Evolutionary conservation across 78 protist species (phyloP).

Genomic region (Dictyostelium capitatum): DNA sequence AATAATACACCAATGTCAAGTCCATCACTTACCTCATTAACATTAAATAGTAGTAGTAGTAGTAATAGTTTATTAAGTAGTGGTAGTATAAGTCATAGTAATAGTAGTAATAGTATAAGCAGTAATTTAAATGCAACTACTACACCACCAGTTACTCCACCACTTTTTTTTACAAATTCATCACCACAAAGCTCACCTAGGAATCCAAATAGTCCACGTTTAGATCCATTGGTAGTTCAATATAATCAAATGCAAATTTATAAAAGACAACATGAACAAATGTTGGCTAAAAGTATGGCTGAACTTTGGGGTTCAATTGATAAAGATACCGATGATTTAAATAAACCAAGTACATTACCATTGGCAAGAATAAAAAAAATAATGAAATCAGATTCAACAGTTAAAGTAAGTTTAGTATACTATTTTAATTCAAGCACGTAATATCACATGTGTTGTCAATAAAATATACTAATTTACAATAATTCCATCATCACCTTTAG

Average conservation of each 20-base stretch:
- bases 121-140: not conserved
- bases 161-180: not conserved
- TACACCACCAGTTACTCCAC: slow-evolving; percentile 65
- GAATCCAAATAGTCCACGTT: slow-evolving; percentile 41
- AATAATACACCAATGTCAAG: slow-evolving; percentile 8
- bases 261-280: slow-evolving; percentile 41
- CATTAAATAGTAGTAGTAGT: not conserved
- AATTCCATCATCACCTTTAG: no score
- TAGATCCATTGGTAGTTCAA: not conserved
- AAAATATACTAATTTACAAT: no score
- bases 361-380: slow-evolving; percentile 91
- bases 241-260: not conserved
- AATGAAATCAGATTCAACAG: slow-evolving; percentile 88
- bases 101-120: not conserved
- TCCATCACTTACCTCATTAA: slow-evolving; percentile 1
- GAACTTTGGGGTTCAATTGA: not conserved
- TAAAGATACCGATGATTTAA: slow-evolving; percentile 7
- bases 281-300: not conserved
- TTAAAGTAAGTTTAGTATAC: slow-evolving; percentile 65
- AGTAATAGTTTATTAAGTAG: not conserved
- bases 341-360: slow-evolving; percentile 61
- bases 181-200: slow-evolving; percentile 54
- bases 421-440: no score
- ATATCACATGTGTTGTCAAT: no score
- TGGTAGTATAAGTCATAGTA: not conserved